These are phyloP conservation scores for Pterulicium gracile DNA, from an alignment of 1,284 basidiomycete genomes.

Conservation along the genomic window DNA sequence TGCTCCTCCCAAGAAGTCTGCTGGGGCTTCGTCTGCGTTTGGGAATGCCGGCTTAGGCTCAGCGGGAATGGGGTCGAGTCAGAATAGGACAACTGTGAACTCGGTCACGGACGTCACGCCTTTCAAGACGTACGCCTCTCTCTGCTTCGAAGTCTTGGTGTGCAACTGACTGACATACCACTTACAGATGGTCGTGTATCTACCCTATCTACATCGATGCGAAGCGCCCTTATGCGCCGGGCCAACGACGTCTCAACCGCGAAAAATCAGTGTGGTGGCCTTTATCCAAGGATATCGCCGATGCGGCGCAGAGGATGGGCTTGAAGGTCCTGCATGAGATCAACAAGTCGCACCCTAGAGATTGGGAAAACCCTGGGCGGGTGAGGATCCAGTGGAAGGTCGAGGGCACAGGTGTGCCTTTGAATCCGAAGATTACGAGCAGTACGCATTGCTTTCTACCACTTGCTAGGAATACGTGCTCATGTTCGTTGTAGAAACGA, in stretches of 20 bases:
- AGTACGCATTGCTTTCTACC: slow-evolving; percentile 40
- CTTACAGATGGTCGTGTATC: slow-evolving; percentile 78
- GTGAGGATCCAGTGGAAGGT: slow-evolving; percentile 87
- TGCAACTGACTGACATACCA: slow-evolving; percentile 9
- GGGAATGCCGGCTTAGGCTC: slow-evolving; percentile 9
- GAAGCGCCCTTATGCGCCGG: slow-evolving; percentile 77
- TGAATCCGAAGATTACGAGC: slow-evolving; percentile 67
- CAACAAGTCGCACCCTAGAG: slow-evolving; percentile 82
- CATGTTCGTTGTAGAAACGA: slow-evolving; percentile 53
- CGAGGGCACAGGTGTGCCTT: slow-evolving; percentile 48
- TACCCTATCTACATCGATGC: slow-evolving; percentile 98
- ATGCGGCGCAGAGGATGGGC: slow-evolving; percentile 69
- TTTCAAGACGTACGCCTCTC: slow-evolving; percentile 56
- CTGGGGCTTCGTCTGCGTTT: slow-evolving; percentile 19
- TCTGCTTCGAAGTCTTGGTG: slow-evolving; percentile 8
- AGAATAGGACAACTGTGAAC: slow-evolving; percentile 18
- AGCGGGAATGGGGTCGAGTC: slow-evolving; percentile 9
- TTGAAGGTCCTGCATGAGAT: slow-evolving; percentile 81
- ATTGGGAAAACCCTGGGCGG: slow-evolving; percentile 94
- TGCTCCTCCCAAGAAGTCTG: slow-evolving; percentile 44
- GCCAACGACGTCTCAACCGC: slow-evolving; percentile 74
- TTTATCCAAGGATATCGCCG: slow-evolving; percentile 83
- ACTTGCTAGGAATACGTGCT: slow-evolving; percentile 1
- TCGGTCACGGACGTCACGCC: slow-evolving; percentile 64
- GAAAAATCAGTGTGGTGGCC: slow-evolving; percentile 89